phyloP scores from a whole-genome alignment of 352 stramenopile genomes.

The Globisporangium camurandrum region DNA sequence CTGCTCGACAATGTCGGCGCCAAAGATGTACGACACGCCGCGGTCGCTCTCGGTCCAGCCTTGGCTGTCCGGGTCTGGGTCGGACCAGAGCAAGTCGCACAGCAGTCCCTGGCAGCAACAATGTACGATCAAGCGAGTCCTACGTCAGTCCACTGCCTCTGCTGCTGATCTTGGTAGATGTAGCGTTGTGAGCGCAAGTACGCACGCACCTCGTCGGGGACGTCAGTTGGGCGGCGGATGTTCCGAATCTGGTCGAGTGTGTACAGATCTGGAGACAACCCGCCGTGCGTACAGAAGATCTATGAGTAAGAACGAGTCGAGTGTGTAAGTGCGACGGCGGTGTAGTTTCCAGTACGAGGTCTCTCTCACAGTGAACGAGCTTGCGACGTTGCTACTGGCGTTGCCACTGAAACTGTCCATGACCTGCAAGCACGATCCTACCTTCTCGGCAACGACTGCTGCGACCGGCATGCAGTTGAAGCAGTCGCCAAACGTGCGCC shows the following conservation, averaged over 20 bases:
- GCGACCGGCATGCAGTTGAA: constrained; percentile 98
- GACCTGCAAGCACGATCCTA: constrained; percentile 1
- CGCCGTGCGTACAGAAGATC: constrained; percentile 98
- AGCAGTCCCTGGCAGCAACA: constrained; percentile 30
- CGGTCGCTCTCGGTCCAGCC: constrained; percentile 96
- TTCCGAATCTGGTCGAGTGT: constrained; percentile 95
- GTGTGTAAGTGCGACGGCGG: not conserved
- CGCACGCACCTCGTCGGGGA: constrained; percentile 67
- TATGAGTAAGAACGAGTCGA: constrained; percentile 6
- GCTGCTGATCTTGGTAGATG: not conserved
- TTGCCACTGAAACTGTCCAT: not conserved
- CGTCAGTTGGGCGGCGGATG: constrained; percentile 75
- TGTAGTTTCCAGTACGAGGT: too few relatives aligned
- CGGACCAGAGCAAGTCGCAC: constrained; percentile 85
- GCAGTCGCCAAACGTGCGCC: constrained; percentile 94
- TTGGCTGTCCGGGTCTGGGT: constrained; percentile 79
- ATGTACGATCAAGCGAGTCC: not conserved
- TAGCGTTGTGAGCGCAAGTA: not conserved
- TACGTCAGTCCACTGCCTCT: not conserved
- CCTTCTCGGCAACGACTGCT: constrained; percentile 93
- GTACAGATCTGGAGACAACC: constrained; percentile 92
- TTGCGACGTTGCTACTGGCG: not conserved
- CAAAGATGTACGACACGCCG: constrained; percentile 98
- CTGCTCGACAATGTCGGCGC: constrained; percentile 94
- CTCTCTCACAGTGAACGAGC: not conserved